Evolutionary conservation across 257 asterid genomes (phyloP).

Genomic region (Solanum megistacrolobum): DNA sequence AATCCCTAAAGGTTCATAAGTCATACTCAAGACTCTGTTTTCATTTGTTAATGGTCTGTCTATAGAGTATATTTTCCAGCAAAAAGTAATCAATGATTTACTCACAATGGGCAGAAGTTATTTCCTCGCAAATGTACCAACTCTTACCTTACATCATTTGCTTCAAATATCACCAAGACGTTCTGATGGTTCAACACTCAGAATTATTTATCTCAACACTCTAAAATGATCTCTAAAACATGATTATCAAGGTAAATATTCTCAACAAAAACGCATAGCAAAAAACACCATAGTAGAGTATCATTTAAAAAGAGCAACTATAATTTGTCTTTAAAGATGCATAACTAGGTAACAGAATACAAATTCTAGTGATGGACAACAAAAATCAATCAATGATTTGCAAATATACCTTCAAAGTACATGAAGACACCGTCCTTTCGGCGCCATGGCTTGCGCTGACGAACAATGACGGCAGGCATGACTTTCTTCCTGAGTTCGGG

Average conservation of each 20-base stretch:
- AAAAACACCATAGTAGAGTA: neutral
- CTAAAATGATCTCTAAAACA: neutral
- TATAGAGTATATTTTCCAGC: too few relatives aligned
- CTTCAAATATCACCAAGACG: neutral
- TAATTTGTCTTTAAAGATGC: neutral
- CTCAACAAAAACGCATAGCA: neutral
- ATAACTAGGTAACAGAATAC: neutral
- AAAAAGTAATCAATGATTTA: neutral
- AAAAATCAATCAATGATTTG: neutral
- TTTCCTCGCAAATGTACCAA: neutral
- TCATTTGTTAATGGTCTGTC: neutral
- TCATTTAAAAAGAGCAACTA: neutral
- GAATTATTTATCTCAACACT: neutral
- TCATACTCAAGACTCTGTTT: neutral
- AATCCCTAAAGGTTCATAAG: neutral
- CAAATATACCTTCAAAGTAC: constrained; percentile 50
- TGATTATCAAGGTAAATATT: neutral
- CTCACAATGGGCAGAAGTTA: neutral
- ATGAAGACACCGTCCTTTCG: constrained; percentile 72
- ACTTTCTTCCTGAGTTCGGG: constrained; percentile 71
- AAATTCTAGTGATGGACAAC: neutral
- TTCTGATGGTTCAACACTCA: neutral
- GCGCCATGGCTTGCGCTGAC: constrained; percentile 80
- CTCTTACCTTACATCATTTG: neutral
- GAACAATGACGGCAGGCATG: constrained; percentile 71